Conservation (phyloP, 768 basidiomycete species). For the Boletus pseudo-olivaceus region DNA sequence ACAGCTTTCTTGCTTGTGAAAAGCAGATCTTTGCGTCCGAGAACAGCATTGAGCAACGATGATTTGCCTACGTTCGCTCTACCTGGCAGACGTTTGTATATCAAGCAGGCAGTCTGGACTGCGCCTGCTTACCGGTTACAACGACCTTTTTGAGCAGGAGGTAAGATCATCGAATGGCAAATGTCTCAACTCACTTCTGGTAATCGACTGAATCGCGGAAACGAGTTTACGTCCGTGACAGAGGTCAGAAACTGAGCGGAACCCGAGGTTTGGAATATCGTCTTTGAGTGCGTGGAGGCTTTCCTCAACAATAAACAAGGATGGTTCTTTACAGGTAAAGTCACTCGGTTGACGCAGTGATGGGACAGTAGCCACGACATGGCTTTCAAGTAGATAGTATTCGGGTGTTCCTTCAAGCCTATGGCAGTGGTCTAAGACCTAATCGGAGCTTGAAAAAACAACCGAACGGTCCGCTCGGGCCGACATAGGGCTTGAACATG, state of each 20-base stretch:
- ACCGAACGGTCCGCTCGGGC: too few species aligned
- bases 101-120: not conserved
- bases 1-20: constrained; percentile 72
- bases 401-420: not conserved
- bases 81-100: constrained; percentile 37
- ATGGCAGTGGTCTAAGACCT: too few species aligned
- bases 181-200: constrained; percentile 26
- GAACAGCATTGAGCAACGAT: constrained; percentile 63
- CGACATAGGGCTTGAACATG: too few species aligned
- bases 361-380: constrained; percentile 16
- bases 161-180: not conserved
- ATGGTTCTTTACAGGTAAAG: not conserved
- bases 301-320: constrained; percentile 2
- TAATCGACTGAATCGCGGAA: constrained; percentile 17
- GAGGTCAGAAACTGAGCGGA: constrained; percentile 30
- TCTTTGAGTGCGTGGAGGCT: constrained; percentile 9
- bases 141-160: constrained; percentile 15
- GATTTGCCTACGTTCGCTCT: constrained; percentile 81
- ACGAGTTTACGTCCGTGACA: constrained; percentile 14
- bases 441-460: too few species aligned
- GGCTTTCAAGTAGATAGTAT: not conserved
- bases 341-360: not conserved
- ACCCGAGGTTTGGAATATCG: constrained; percentile 21
- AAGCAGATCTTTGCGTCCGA: constrained; percentile 54
- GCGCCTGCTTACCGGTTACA: constrained; percentile 24